A percentile compares a stretch with the other conserved stretches of the same genome.
Evolutionary conservation across 2,329 filamentous ascomycete species (phyloP).

Genomic region (Bimuria novae-zelandiae): DNA sequence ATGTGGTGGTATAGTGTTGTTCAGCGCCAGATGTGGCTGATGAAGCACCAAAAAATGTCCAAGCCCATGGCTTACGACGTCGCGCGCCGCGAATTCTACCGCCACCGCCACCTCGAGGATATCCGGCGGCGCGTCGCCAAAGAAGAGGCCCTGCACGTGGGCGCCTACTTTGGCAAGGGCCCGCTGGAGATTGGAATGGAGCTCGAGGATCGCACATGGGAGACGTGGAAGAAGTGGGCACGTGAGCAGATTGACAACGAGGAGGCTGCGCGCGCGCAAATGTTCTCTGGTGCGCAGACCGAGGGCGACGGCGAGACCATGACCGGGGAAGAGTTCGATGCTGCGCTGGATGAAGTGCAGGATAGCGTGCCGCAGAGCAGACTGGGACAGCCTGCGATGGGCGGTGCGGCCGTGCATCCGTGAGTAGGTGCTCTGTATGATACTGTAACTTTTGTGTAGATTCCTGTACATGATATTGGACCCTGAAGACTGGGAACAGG

Average conservation of each 20-base stretch:
- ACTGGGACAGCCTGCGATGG: constrained; percentile 42
- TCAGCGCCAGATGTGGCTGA: constrained; percentile 86
- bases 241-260: constrained; percentile 55
- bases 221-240: constrained; percentile 86
- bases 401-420: constrained; percentile 45
- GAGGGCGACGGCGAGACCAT: constrained; percentile 19
- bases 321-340: constrained; percentile 32
- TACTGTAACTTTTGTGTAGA: constrained; percentile 29
- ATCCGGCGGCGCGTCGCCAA: constrained; percentile 79
- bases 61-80: constrained; percentile 78
- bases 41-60: constrained; percentile 60
- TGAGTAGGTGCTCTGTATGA: constrained; percentile 23
- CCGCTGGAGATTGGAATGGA: constrained; percentile 77
- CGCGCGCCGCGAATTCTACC: constrained; percentile 89
- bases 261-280: constrained; percentile 53
- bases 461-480: constrained; percentile 11
- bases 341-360: constrained; percentile 42
- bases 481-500: background rate
- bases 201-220: constrained; percentile 78
- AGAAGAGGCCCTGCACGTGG: constrained; percentile 84
- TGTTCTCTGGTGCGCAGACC: constrained; percentile 43
- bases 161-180: constrained; percentile 84
- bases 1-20: constrained; percentile 71
- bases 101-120: constrained; percentile 78
- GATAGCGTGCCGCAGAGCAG: constrained; percentile 35